phyloP scores from a whole-genome alignment of 2,329 filamentous ascomycete species.

The Exophiala xenobiotica region DNA sequence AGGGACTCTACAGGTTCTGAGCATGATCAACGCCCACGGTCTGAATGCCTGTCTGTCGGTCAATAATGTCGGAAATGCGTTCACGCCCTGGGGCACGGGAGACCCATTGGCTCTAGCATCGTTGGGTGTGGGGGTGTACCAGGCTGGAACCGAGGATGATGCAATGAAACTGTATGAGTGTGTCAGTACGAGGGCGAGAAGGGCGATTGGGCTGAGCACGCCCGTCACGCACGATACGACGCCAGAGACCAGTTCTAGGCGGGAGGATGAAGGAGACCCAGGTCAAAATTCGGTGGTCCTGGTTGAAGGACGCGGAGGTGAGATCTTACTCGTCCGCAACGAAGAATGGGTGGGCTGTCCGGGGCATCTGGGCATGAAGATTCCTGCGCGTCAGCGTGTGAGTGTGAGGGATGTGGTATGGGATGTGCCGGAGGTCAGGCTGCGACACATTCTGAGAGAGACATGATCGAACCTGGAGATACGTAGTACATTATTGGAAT shows the following conservation, averaged over 20 bases:
- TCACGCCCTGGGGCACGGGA: conserved; percentile 67
- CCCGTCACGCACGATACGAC: no score
- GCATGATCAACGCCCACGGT: conserved; percentile 59
- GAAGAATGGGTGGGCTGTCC: conserved; percentile 35
- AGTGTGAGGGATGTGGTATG: conserved; percentile 41
- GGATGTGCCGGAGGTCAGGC: conserved; percentile 36
- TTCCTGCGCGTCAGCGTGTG: conserved; percentile 29
- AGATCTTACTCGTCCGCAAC: conserved; percentile 31
- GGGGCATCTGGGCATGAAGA: conserved; percentile 23
- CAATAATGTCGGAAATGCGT: conserved; percentile 74
- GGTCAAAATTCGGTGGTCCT: conserved; percentile 28
- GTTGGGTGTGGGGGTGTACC: conserved; percentile 65
- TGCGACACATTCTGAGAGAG: conserved; percentile 29
- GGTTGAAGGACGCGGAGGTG: conserved; percentile 18
- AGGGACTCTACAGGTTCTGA: conserved; percentile 62
- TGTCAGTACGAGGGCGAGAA: conserved; percentile 47
- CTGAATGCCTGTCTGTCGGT: conserved; percentile 63
- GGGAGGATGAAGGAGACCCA: conserved; percentile 25
- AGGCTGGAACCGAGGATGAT: conserved; percentile 61
- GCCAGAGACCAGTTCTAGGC: conserved; percentile 9
- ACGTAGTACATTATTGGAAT: no score
- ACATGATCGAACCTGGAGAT: no score
- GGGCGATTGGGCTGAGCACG: conserved; percentile 38
- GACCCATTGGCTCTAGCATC: conserved; percentile 65
- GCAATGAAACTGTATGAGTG: conserved; percentile 59